phyloP scores from a whole-genome alignment of 208 protist species.

The Borovskyia barvae region DNA sequence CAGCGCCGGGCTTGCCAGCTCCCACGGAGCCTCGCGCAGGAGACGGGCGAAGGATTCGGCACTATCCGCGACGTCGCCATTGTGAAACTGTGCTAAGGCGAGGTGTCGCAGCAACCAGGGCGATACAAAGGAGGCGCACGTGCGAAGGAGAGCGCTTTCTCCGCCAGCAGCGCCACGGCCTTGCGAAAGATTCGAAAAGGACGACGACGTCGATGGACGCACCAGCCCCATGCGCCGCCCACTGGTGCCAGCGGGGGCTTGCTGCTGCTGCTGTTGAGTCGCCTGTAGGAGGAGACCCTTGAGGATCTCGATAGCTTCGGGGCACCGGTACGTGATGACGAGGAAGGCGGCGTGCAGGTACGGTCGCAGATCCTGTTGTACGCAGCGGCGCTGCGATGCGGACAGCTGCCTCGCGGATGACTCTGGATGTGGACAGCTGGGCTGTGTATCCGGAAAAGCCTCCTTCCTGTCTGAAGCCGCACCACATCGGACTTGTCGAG shows the following conservation, averaged over 20 bases:
- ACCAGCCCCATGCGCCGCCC: background rate
- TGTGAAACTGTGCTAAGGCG: constrained; percentile 70
- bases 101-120: constrained; percentile 51
- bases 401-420: constrained; percentile 5
- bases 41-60: constrained; percentile 49
- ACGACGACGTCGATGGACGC: background rate
- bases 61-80: constrained; percentile 62
- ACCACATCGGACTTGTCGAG: background rate
- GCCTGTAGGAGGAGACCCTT: constrained; percentile 3
- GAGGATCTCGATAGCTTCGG: constrained; percentile 24
- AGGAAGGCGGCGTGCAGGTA: constrained; percentile 34
- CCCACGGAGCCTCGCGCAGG: constrained; percentile 51
- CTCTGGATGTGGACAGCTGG: too few relatives aligned
- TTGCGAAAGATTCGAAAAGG: background rate
- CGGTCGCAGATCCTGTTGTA: constrained; percentile 24
- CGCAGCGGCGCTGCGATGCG: constrained; percentile 6
- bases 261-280: constrained; percentile 4
- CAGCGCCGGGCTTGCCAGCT: constrained; percentile 46
- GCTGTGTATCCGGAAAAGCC: too few relatives aligned
- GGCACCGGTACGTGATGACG: constrained; percentile 30
- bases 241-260: background rate
- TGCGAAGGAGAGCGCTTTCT: background rate
- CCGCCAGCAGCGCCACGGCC: background rate
- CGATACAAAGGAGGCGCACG: constrained; percentile 6
- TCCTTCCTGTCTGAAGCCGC: background rate